Base-by-base conservation (phyloP, 2,329 filamentous ascomycete genomes). In the Verticillium nubilum region DNA sequence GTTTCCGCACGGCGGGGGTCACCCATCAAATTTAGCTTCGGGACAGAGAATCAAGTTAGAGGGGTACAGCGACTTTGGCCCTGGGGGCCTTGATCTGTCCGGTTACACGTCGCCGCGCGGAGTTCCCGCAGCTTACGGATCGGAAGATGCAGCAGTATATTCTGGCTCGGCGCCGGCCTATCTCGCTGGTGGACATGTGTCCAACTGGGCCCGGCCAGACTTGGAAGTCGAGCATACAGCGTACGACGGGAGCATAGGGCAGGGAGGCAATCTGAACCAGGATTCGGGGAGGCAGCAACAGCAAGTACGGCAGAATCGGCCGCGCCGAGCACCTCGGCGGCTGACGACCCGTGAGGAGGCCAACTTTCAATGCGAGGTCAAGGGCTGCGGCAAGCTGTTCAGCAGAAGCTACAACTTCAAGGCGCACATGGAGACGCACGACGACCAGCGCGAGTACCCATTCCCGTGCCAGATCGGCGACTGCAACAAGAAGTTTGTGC, bases 391-490 rank as follows among this genome's bases (percentile, higher is more conserved):
- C 6, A 91, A 89, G 71, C 82, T 88, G 17, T 96, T 96, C 71
- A 91, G 90, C 64, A 81, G 92, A 62, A 88, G 86, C 67, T 96
- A 94, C 77, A 96, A 96, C 74, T 91, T 88, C 76, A 92, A 90
- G 68, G 89, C 91, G 29, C 92, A 96, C 71, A 83, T 93, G 81
- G 88, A 93, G 68, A 93, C 87, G 1, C 92, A 97, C 69, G 86
- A 95, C 68, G 86, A 90, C 15, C 82, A 84, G 61, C 82, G 89
- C 59, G 84, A 85, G 67, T 90, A 90, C 67, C 86, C 87, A 0
- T 89, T 91, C 67, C 79, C 81, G 1, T 96, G 92, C 72, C 76
- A 77, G 1, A 76, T 86, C 29, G 72, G 80, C 2, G 82, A 81
- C 57, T 97, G 92, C 74, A 80, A 76, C 65, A 91, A 89, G 75